A percentile compares a stretch with the other conserved stretches of the same genome.
Evolutionary conservation across 345 rosid species (phyloP).

Genomic region (Geranium rotundifolium): DNA sequence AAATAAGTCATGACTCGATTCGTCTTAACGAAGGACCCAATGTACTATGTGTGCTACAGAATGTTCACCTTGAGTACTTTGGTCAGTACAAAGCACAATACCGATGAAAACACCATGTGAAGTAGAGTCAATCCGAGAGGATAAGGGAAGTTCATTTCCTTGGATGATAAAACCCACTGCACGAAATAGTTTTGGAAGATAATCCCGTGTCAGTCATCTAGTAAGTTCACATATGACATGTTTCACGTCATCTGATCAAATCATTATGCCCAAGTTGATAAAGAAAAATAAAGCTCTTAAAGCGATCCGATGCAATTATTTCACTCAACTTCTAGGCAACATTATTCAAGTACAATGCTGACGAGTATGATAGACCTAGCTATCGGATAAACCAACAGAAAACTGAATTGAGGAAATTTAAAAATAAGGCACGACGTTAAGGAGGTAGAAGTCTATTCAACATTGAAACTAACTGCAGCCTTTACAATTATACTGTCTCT

Average conservation of each 20-base stretch:
- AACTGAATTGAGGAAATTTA: background rate
- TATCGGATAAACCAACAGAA: background rate
- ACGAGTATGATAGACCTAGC: background rate
- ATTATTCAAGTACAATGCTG: background rate
- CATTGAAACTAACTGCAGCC: too few relatives aligned
- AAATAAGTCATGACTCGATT: background rate
- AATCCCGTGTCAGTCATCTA: background rate
- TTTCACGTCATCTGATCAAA: background rate
- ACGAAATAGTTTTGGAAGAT: conserved; percentile 8
- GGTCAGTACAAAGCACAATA: conserved; percentile 67
- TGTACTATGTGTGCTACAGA: background rate
- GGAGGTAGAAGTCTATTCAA: background rate
- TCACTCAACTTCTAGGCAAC: background rate
- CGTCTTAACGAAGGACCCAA: background rate
- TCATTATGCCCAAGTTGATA: background rate
- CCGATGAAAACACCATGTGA: conserved; percentile 88
- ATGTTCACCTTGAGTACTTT: conserved; percentile 63
- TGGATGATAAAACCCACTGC: conserved; percentile 98
- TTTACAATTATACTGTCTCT: background rate
- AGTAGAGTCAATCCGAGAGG: conserved; percentile 95
- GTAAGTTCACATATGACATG: background rate
- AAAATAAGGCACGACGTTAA: background rate
- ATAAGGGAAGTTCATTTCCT: conserved; percentile 92
- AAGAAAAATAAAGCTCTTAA: background rate
- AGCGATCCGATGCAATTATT: background rate